Conservation (phyloP, 2,329 filamentous ascomycete genomes). For the Tolypocladium amazonense region DNA sequence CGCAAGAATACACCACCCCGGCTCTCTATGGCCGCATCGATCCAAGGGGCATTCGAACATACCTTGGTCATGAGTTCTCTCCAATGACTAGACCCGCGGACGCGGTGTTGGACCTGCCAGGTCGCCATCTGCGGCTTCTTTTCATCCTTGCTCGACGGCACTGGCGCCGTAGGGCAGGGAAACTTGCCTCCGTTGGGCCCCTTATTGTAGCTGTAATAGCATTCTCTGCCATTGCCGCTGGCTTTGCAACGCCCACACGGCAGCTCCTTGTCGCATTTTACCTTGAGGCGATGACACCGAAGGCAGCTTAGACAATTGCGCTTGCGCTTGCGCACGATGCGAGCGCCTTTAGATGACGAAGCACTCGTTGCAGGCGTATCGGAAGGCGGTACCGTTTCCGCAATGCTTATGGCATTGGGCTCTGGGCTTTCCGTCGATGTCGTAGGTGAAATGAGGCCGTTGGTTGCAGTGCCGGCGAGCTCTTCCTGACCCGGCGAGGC, state of each 20-base stretch:
- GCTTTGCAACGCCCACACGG: constrained; percentile 22
- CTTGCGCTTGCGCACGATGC: constrained; percentile 23
- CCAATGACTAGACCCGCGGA: constrained; percentile 25
- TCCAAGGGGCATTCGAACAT: constrained; percentile 1
- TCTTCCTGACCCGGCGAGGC: constrained; percentile 8
- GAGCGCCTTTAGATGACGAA: constrained; percentile 4
- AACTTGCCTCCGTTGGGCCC: constrained; percentile 24
- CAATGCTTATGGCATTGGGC: constrained; percentile 5
- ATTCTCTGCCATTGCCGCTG: constrained; percentile 22
- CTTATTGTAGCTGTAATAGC: constrained; percentile 26
- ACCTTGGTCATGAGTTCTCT: constrained; percentile 25
- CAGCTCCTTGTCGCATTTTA: constrained; percentile 26
- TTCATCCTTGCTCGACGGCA: constrained; percentile 12
- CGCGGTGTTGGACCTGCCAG: constrained; percentile 23
- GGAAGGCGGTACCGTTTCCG: constrained; percentile 2
- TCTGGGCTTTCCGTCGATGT: constrained; percentile 17
- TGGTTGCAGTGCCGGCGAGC: constrained; percentile 5
- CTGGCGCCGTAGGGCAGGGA: constrained; percentile 17
- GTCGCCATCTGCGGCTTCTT: constrained; percentile 17
- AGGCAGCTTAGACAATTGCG: constrained; percentile 24
- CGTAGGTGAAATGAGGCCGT: constrained; percentile 18
- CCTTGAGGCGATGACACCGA: constrained; percentile 25
- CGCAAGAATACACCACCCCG: neutral
- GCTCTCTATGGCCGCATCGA: neutral
- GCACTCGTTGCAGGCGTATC: neutral